Evolutionary conservation across 306 rosid genomes (phyloP), one percentile per base, ranked within the genome.

Genomic region (Rubus parviflorus): DNA sequence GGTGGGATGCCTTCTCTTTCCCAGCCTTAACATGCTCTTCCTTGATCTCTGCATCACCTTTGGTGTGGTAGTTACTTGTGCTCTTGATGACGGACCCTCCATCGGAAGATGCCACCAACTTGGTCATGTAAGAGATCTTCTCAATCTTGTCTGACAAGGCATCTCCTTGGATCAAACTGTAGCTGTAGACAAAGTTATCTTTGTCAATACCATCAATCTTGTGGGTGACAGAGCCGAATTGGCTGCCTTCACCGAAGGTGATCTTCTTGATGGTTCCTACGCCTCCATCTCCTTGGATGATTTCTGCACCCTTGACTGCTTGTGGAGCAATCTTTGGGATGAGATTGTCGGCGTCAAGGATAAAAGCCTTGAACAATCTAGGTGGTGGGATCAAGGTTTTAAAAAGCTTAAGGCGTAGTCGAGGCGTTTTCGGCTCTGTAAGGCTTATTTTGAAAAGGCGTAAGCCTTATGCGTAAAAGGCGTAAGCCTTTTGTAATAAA

Each of bases 191-290:
- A 22, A 70, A 77, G 51, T 85, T 87, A 0, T 42, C 82, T 13
- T 54, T 51, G 40, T 90, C 94, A 35, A 86, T 1, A 13, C 43
- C 69, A 0, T 90, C 89, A 10, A 86, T 23, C 15, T 23, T 69
- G 75, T 84, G 86, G 74, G 77, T 77, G 47, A 82, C 51, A 1
- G 60, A 77, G 4, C 19, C 35, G n/a, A 3, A 46, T 1, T n/a
- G 22, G 63, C 58, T 54, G 83, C 87, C 86, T 23, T 62, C 70
- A 17, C 37, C 68, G 40, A 75, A 46, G 72, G 74, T 51, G 51
- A 84, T 69, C 62, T 80, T 72, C 63, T 73, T 80, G 72, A 87
- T 76, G 73, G 89, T 61, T 75, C 91, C 91, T 4, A 88, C 85
- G 0, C 87, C 91, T 19, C 91, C 91, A 73, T 85, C 47, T 63